Conservation (phyloP, 2,329 filamentous ascomycete species). For the Paecilomyces sp. region DNA sequence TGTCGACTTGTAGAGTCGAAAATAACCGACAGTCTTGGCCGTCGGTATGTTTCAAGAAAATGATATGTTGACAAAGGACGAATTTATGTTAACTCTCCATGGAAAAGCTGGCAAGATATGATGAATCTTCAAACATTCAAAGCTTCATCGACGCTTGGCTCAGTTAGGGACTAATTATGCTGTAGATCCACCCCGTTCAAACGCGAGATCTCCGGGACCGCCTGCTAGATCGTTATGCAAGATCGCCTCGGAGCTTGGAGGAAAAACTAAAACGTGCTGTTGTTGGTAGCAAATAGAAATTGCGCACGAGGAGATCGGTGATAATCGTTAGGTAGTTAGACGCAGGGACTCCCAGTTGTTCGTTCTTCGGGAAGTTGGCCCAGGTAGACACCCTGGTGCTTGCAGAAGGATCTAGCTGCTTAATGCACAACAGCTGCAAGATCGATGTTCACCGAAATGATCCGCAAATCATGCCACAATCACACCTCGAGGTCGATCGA, state of each 20-base stretch:
- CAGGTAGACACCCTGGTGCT: neutral
- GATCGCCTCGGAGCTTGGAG: neutral
- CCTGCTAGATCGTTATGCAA: neutral
- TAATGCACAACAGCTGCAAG: neutral
- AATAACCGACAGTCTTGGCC: neutral
- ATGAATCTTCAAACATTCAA: neutral
- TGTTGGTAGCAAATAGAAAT: neutral
- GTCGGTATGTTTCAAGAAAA: neutral
- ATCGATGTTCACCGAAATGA: neutral
- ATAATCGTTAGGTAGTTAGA: neutral
- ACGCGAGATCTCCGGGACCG: neutral
- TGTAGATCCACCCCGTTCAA: neutral
- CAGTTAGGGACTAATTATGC: neutral
- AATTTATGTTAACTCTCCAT: neutral
- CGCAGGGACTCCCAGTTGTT: neutral
- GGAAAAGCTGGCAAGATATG: neutral
- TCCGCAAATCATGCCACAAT: neutral
- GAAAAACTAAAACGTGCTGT: neutral
- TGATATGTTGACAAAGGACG: neutral
- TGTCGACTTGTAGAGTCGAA: neutral
- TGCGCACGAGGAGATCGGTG: neutral
- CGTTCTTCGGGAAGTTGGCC: neutral
- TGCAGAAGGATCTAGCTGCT: neutral
- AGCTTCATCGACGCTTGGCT: neutral
- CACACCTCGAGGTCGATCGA: neutral